A percentile compares a stretch with the other conserved stretches of the same genome.
Conservation (phyloP, 164 flowering plant species). For the Magnolia officinalis region DNA sequence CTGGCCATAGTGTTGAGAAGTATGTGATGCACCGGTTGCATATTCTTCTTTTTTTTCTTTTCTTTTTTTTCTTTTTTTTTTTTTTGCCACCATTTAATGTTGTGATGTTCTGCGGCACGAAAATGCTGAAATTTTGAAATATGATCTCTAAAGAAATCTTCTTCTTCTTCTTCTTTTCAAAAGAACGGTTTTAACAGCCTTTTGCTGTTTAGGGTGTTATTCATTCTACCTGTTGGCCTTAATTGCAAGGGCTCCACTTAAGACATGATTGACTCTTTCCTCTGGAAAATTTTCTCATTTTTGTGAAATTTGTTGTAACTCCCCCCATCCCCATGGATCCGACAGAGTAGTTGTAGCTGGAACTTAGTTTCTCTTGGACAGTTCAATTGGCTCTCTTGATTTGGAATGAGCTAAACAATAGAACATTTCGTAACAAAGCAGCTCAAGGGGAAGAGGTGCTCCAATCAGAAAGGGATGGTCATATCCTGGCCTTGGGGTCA, state of each 20-base stretch:
- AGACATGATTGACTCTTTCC: no score
- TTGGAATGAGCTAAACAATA: not conserved
- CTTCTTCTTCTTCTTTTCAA: not conserved
- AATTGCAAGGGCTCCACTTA: no score
- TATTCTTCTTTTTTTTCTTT: not conserved
- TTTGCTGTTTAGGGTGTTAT: no score
- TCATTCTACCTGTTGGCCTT: no score
- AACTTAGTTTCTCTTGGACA: no score
- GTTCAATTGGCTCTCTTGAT: not conserved
- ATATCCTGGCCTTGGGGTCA: not conserved
- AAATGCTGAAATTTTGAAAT: not conserved
- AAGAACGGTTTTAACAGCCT: not conserved
- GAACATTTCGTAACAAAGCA: not conserved
- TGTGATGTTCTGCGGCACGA: not conserved
- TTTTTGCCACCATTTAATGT: not conserved
- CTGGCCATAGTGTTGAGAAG: constrained; percentile 83
- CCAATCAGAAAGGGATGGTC: not conserved
- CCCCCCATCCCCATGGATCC: no score
- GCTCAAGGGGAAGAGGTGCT: not conserved
- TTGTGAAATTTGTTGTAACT: no score
- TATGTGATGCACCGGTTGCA: constrained; percentile 29
- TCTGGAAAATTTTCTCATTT: no score
- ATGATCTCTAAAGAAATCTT: not conserved
- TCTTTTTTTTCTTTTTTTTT: not conserved
- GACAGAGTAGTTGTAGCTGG: no score